Evolutionary conservation across 306 rosid species (phyloP), one percentile per base, ranked within the genome.

Genomic region (Prunus salicina): DNA sequence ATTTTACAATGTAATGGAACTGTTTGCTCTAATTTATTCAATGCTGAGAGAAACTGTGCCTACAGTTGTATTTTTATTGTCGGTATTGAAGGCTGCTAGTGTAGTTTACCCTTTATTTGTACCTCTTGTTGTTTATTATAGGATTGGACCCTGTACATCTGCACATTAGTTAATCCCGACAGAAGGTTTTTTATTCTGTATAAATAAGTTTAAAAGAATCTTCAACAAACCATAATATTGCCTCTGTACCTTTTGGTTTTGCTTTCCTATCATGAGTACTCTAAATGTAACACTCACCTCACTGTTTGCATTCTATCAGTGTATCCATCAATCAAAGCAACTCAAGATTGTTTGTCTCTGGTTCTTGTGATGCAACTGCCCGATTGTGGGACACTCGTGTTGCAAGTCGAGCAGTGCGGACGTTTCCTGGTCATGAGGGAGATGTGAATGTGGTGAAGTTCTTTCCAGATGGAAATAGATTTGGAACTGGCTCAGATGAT

Each of bases 301-400:
- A 4, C 0, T n/a, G 50, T 81, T 80, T 78, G 22, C 57, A 12
- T 73, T 41, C 46, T 79, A 77, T 69, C 93, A 95, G 97, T 83
- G 83, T 95, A 60, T 95, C 98, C 28, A 92, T 95, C 81, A 90
- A 81, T 85, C 96, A 93, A 82, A 78, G 89, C 87, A 94, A 85
- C 87, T 81, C 93, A 34, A 91, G 89, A 86, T 61, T 85, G 88
- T 95, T 95, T 73, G 88, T 90, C n/a, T 95, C 98, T 71, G 98
- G 98, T 85, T 95, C 98, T 22, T 92, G 97, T 87, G 98, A 95
- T 74, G 67, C 82, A 67, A 95, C 98, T 71, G 96, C 93, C 34
- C 90, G 97, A 73, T 82, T 95, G 88, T 95, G 98, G 98, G 98
- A 95, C 84, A 88, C 97, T 75, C 98, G 95, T n/a, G 97, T 94